These are phyloP conservation scores for Chimonanthus salicifolius DNA, from an alignment of 164 flowering plant species.

Conservation along the genomic window DNA sequence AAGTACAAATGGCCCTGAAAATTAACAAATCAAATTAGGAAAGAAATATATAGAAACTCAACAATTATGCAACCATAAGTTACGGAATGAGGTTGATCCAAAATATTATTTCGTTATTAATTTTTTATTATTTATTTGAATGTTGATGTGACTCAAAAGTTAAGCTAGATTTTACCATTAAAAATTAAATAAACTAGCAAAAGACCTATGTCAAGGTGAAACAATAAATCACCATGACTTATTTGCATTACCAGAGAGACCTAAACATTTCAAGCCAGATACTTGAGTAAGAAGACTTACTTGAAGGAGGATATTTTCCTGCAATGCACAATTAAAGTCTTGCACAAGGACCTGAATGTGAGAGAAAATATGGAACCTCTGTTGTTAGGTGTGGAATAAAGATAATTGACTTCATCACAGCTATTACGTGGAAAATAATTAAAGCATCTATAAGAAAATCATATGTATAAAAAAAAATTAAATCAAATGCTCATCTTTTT, in stretches of 20 bases:
- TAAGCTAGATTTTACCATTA: neutral
- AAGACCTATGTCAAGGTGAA: neutral
- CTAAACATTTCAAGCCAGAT: no score
- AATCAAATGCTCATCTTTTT: no score
- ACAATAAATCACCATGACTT: neutral
- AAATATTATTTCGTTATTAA: neutral
- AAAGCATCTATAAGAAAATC: no score
- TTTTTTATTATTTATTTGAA: no score
- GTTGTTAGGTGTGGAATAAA: neutral
- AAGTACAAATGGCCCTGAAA: slow-evolving; percentile 96
- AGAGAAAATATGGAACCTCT: neutral
- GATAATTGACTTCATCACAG: neutral
- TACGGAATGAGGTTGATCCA: neutral
- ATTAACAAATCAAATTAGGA: neutral
- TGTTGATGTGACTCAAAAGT: no score
- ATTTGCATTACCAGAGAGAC: neutral
- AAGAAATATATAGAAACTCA: neutral
- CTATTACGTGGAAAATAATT: neutral
- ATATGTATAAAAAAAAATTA: no score
- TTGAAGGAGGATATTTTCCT: slow-evolving; percentile 91
- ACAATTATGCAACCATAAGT: neutral
- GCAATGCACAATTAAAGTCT: slow-evolving; percentile 92
- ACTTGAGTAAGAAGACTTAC: slow-evolving; percentile 22
- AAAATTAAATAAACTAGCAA: neutral
- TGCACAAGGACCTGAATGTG: slow-evolving; percentile 59